Evolutionary conservation across 176 grass and related monocot genomes (phyloP), one percentile per base, ranked within the genome.

Genomic region (Ensete ventricosum): DNA sequence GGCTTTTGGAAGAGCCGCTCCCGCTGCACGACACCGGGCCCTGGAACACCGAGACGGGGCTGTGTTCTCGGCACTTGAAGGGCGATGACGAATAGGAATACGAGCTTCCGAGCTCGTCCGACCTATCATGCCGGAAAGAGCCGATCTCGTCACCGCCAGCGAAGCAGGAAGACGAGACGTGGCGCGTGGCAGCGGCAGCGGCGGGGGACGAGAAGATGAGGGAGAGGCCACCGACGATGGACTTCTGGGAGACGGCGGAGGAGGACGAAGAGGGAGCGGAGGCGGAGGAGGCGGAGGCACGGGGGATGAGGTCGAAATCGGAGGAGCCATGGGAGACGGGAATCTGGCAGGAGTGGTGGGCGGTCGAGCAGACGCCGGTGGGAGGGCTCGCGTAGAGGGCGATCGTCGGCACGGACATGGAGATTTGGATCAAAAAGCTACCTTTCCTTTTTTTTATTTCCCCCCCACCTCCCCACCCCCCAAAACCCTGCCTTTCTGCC

Each of bases 141-240:
- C 87, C 86, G 1, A 82, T 79, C 62, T 89, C 93, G 0, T 73
- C 68, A 11, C 24, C 54, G 22, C 55, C 48, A 20, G 27, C 14
- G 19, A 76, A 76, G 55, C 55, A 63, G 29, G 74, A 51, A 16
- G 74, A 63, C 8, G 26, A 2, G 19, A 9, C 88, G 81, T 75
- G 74, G 82, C 34, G 74, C 17, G 67, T 19, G 48, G 48, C 75
- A 43, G 34, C 34, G 14, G 82, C 73, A 49, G 83, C 13, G 43
- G 87, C 14, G 60, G 60, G 51, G 64, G 90, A 98, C 16, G 88
- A 91, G 78, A 98, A 93, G 57, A 98, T 91, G 78, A 81, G 81
- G 53, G 95, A 98, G 50, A 93, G 80, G 20, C 95, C 95, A 0
- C 95, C 90, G 8, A 82, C 49, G 48, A 70, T 51, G 9, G 67